These are phyloP conservation scores for Periconia sp. DNA, from an alignment of 2,329 filamentous ascomycete genomes.

Conservation along the genomic window DNA sequence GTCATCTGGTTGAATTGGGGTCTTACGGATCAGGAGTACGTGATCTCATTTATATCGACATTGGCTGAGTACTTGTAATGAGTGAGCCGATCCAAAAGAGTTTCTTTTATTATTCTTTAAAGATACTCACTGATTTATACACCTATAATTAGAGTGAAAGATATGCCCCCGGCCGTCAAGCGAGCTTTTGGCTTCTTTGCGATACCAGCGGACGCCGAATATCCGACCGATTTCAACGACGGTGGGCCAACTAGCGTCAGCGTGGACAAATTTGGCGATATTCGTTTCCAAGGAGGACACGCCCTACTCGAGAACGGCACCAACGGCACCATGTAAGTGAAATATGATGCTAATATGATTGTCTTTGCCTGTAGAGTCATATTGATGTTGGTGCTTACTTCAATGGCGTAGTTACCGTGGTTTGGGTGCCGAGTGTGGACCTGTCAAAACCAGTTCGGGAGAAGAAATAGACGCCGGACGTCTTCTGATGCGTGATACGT, in stretches of 20 bases:
- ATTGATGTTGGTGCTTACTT: too few species aligned
- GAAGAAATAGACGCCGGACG: conserved; percentile 38
- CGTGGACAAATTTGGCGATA: conserved; percentile 40
- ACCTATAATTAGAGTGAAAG: too few species aligned
- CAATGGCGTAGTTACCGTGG: too few species aligned
- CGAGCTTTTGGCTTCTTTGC: conserved; percentile 45
- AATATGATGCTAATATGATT: too few species aligned
- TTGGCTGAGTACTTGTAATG: too few species aligned
- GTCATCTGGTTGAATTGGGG: conserved; percentile 54
- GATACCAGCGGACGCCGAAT: conserved; percentile 21
- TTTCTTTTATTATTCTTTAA: too few species aligned
- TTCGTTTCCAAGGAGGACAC: conserved; percentile 15
- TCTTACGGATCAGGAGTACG: conserved; percentile 44
- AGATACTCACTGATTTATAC: too few species aligned
- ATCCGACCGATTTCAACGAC: conserved; percentile 8
- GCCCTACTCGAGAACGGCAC: conserved; percentile 16
- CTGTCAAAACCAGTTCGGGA: conserved; percentile 25
- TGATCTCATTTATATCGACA: too few species aligned
- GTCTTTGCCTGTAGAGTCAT: too few species aligned
- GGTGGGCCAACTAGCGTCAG: conserved; percentile 22
- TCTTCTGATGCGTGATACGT: conserved; percentile 46
- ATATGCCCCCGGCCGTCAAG: conserved; percentile 47
- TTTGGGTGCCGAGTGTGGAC: conserved; percentile 39
- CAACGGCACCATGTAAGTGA: conserved; percentile 19
- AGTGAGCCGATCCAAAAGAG: too few species aligned